Evolutionary conservation across 495 filamentous ascomycete species (phyloP), one percentile per base, ranked within the genome.

Genomic region (Penicillium parvum): DNA sequence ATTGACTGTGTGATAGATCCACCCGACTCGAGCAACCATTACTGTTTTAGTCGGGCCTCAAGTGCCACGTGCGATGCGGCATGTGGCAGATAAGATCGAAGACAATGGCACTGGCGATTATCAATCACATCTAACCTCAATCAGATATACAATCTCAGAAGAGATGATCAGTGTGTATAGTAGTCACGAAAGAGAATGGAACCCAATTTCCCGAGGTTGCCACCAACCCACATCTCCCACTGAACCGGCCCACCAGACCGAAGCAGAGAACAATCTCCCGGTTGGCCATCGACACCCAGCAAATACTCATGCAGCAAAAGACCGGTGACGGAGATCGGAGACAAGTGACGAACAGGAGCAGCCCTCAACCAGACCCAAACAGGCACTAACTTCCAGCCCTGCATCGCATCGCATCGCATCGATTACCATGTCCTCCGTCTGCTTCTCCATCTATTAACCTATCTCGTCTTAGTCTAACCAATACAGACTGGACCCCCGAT

Each of bases 381-480:
- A 2, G 34, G 34, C 16, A 7, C 14, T 37, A 12, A 14, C 34
- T 37, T 37, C 34, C 34, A 22, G 20, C n/a, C n/a, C n/a, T n/a
- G n/a, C n/a, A n/a, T n/a, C n/a, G n/a, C n/a, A n/a, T n/a, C 8
- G 27, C 3, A n/a, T 14, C 28, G 12, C 28, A n/a, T n/a, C 28
- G 28, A 15, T 15, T 7, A 27, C 3, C 19, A 23, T 4, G 17
- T 8, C 20, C 11, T 19, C 27, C 18, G 29, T 14, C n/a, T 6
- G 14, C 21, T 36, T 48, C 50, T 53, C 50, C 32, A 32, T 32
- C 21, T 27, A 39, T 40, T 51, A 38, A 15, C 55, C 51, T 37
- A 28, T 52, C 48, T 50, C 16, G 55, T 52, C 14, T 20, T 55
- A 52, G 51, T 37, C 20, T 19, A 26, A 22, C 10, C 15, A 27